Evolutionary conservation across 257 asterid species (phyloP).

Genomic region (Linderniella brevidens): DNA sequence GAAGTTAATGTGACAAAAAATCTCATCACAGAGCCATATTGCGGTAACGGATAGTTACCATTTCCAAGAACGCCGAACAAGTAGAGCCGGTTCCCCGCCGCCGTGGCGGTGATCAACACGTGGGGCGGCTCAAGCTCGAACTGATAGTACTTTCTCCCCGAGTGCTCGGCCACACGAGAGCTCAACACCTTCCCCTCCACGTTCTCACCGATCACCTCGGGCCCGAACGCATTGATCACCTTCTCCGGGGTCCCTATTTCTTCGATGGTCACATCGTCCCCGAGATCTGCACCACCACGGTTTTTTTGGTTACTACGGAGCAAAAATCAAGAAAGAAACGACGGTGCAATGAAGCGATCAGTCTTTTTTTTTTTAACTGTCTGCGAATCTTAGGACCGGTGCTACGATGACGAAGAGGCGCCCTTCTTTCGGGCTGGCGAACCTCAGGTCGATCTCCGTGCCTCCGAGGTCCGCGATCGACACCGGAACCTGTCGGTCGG

Average conservation of each 20-base stretch:
- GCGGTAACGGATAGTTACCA: too few relatives aligned
- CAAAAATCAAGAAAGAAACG: too few relatives aligned
- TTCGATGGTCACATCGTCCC: constrained; percentile 70
- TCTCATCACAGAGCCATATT: too few relatives aligned
- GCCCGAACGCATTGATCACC: constrained; percentile 92
- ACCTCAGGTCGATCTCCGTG: constrained; percentile 90
- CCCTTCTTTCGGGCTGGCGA: constrained; percentile 71
- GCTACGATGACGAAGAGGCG: constrained; percentile 71
- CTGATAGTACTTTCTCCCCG: constrained; percentile 76
- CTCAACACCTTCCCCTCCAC: constrained; percentile 86
- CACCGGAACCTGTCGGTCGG: constrained; percentile 95
- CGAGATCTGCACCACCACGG: constrained; percentile 32
- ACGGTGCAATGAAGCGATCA: too few relatives aligned
- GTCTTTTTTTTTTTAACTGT: too few relatives aligned
- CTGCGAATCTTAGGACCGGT: constrained; percentile 77
- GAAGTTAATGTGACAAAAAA: too few relatives aligned
- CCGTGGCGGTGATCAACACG: constrained; percentile 77
- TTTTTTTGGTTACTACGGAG: too few relatives aligned
- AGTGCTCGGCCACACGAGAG: constrained; percentile 39
- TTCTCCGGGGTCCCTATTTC: constrained; percentile 72
- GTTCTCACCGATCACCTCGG: constrained; percentile 82
- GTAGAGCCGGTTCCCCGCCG: constrained; percentile 94
- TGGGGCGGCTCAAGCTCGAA: constrained; percentile 93
- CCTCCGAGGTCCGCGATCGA: constrained; percentile 97
- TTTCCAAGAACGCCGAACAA: constrained; percentile 67